Conservation (phyloP, 306 rosid genomes). For the Hylodesmum podocarpum region DNA sequence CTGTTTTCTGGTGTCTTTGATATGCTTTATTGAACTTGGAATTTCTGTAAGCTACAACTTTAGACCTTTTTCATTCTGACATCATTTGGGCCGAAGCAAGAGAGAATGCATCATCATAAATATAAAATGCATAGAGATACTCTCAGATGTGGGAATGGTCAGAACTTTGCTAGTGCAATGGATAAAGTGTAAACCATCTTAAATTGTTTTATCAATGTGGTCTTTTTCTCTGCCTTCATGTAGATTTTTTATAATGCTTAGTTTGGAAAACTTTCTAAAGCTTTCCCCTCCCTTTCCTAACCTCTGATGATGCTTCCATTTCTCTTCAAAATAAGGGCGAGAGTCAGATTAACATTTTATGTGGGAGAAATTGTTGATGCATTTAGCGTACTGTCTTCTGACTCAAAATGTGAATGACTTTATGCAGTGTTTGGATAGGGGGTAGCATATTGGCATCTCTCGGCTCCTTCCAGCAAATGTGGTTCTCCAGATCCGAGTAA, state of each 20-base stretch:
- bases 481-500: slow-evolving; percentile 96
- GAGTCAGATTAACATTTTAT: slow-evolving; percentile 32
- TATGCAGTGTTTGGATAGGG: slow-evolving; percentile 94
- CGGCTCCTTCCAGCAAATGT: slow-evolving; percentile 92
- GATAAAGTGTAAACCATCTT: not conserved
- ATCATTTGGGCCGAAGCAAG: not conserved
- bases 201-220: not conserved
- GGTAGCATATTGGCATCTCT: slow-evolving; percentile 99
- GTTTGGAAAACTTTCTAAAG: not conserved
- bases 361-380: slow-evolving; percentile 23
- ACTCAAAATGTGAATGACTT: slow-evolving; percentile 23
- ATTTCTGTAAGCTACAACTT: not conserved
- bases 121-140: not conserved
- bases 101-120: not conserved
- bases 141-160: not conserved
- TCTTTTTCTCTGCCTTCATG: not conserved
- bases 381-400: slow-evolving; percentile 1
- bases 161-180: not conserved
- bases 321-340: not conserved
- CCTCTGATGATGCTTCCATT: not conserved
- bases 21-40: not conserved
- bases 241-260: not conserved
- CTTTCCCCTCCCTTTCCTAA: not conserved
- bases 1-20: not conserved
- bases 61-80: not conserved